phyloP scores from a whole-genome alignment of 2,329 filamentous ascomycete species.

The Huntiella moniliformis region DNA sequence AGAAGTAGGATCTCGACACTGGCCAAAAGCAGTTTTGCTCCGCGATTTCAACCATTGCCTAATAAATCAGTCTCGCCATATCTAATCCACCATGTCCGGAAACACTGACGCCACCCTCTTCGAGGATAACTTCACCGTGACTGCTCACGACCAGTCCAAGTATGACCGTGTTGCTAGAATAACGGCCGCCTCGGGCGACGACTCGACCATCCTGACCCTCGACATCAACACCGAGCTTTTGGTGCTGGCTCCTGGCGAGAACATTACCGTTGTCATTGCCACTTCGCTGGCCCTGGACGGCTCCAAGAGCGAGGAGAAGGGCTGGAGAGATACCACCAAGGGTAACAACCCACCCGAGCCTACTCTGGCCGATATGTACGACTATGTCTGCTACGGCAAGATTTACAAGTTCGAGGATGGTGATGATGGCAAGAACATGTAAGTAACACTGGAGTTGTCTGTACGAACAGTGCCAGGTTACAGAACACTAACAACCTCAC shows the following conservation, averaged over 20 bases:
- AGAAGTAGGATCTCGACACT: background rate
- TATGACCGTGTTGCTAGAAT: slow-evolving; percentile 92
- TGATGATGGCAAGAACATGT: slow-evolving; percentile 68
- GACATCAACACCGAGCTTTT: slow-evolving; percentile 81
- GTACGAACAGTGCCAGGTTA: too few species aligned
- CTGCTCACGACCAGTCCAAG: slow-evolving; percentile 60
- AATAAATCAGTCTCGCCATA: background rate
- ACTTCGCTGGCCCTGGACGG: slow-evolving; percentile 78
- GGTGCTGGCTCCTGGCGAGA: slow-evolving; percentile 41
- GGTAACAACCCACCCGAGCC: slow-evolving; percentile 31
- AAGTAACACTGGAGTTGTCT: slow-evolving; percentile 21
- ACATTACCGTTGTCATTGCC: slow-evolving; percentile 62
- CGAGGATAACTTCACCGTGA: slow-evolving; percentile 79
- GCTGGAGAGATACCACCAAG: slow-evolving; percentile 61
- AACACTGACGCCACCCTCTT: slow-evolving; percentile 82
- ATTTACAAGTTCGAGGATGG: slow-evolving; percentile 77
- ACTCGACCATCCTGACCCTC: slow-evolving; percentile 57
- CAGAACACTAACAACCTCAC: slow-evolving; percentile 7
- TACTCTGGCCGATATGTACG: slow-evolving; percentile 58
- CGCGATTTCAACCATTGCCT: background rate
- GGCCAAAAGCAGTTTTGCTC: background rate
- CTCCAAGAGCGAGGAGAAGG: slow-evolving; percentile 52
- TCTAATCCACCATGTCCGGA: slow-evolving; percentile 23
- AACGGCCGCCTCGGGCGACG: slow-evolving; percentile 55
- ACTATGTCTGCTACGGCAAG: slow-evolving; percentile 79